Evolutionary conservation across 306 rosid genomes (phyloP), one percentile per base, ranked within the genome.

Genomic region (Ochetophila trinervis): DNA sequence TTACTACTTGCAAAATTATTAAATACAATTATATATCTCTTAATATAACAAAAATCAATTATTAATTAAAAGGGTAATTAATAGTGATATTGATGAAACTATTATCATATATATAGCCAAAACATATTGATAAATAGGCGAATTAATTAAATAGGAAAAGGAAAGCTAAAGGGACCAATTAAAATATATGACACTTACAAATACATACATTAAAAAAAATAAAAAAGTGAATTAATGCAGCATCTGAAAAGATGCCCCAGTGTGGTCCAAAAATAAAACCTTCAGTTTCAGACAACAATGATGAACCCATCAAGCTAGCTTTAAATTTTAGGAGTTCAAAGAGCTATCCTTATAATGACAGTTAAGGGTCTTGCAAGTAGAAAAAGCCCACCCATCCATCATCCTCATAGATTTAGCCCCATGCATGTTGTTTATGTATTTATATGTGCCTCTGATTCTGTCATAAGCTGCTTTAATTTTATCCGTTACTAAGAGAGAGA

Each of bases 241-340:
- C 85, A 80, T 80, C 82, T 76, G 82, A 80, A 74, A 84, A 80
- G 88, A 86, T 82, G 83, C 80, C 69, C 63, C 54, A 35, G 68
- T 62, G 90, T 84, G 93, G 96, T 86, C 93, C 93, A 76, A 78
- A 47, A 24, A 27, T n/a, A n/a, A 27, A 27, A 50, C 60, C 52
- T 63, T 61, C 69, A 78, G 74, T 79, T 77, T 76, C 76, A 77
- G 85, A 78, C 86, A 82, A 82, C 82, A 82, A 89, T 82, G 78
- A 84, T 82, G 66, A 65, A 75, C 75, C 76, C 82, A 70, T 80
- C 68, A 73, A 80, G 75, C n/a, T n/a, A n/a, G n/a, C 83, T 86
- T 82, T 84, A 60, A 80, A 76, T 80, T 83, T 48, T 77, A 59
- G 78, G 76, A 85, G 78, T 77, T 85, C 79, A 68, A 79, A 74